Evolutionary conservation across 768 basidiomycete species (phyloP), one percentile per base, ranked within the genome.

Genomic region (Filobasidium wieringae): DNA sequence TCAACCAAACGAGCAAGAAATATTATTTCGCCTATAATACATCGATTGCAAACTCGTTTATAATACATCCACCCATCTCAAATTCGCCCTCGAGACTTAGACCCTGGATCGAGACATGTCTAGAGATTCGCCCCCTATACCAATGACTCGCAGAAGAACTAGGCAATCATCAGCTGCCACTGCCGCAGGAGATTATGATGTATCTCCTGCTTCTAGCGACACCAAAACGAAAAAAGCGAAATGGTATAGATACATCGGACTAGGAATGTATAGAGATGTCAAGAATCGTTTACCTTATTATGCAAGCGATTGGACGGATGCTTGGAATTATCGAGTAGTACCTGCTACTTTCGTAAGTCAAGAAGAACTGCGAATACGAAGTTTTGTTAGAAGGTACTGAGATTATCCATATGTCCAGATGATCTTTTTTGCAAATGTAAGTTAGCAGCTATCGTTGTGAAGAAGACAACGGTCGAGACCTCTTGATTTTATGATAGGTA

Each of bases 251-350:
- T 50, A 43, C 15, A 34, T 57, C 32, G 68, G 67, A 19, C 51
- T 62, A 26, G 90, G 90, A 7, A 87, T 92, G 64, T 58, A 78
- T 17, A 74, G 77, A 34, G 91, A 95, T 72, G 77, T 93, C 14
- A 77, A 75, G 45, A 78, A 84, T 1, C 79, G 91, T 39, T 75
- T 77, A 1, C 88, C 89, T 0, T 91, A 81, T 78, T 96, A 93
- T 70, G 58, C 77, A 32, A 84, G 81, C 55, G 89, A 95, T 75
- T 96, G 91, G 91, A 81, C 77, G 9, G 88, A 92, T 70, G 89
- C 86, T 6, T 89, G 85, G 83, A 88, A 88, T 68, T 93, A 93
- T 72, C 79, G 92, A 51, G 88, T 93, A 7, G 66, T 92, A 6
- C 90, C 90, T 6, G 85, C 89, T 0, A 88, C 88, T 5, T 82